phyloP scores from a whole-genome alignment of 1,284 basidiomycete species.

The Mycena sp. region DNA sequence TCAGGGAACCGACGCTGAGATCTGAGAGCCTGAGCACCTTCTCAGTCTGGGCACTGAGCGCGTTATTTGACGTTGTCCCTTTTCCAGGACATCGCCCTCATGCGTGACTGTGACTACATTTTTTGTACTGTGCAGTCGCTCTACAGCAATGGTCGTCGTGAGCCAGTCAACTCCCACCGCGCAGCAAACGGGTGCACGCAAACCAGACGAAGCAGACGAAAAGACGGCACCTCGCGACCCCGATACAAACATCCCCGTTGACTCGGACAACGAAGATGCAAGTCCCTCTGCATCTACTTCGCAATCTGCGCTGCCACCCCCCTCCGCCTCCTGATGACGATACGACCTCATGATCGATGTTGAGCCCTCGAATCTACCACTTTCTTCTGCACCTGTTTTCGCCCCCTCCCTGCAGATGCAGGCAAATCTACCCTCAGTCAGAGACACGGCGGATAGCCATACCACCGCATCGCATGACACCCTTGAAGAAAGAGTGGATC shows the following conservation, averaged over 20 bases:
- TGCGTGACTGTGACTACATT: neutral
- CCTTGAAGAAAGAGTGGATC: conserved; percentile 97
- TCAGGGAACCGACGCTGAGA: too few species aligned
- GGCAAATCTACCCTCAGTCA: conserved; percentile 67
- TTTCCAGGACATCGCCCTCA: too few species aligned
- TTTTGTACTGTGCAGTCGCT: neutral
- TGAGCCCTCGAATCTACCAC: conserved; percentile 28
- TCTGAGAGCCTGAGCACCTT: too few species aligned
- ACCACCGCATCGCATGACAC: conserved; percentile 97
- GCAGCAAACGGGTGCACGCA: conserved; percentile 15
- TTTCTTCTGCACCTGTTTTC: conserved; percentile 67
- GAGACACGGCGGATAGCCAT: conserved; percentile 89
- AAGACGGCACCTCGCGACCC: conserved; percentile 3
- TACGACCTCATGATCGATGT: conserved; percentile 41
- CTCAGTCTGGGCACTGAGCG: too few species aligned
- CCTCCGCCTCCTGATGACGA: conserved; percentile 34
- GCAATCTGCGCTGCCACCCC: conserved; percentile 14
- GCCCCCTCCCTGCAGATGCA: conserved; percentile 69
- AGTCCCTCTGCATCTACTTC: conserved; percentile 22
- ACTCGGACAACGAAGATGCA: conserved; percentile 21
- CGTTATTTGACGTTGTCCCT: too few species aligned
- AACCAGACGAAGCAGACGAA: conserved; percentile 29
- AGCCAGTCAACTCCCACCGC: conserved; percentile 4
- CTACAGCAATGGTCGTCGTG: conserved; percentile 24
- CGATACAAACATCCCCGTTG: conserved; percentile 11